A percentile compares a stretch with the other conserved stretches of the same genome.
phyloP scores from a whole-genome alignment of 2,329 filamentous ascomycete species.

The Aspergillus fumigatus region DNA sequence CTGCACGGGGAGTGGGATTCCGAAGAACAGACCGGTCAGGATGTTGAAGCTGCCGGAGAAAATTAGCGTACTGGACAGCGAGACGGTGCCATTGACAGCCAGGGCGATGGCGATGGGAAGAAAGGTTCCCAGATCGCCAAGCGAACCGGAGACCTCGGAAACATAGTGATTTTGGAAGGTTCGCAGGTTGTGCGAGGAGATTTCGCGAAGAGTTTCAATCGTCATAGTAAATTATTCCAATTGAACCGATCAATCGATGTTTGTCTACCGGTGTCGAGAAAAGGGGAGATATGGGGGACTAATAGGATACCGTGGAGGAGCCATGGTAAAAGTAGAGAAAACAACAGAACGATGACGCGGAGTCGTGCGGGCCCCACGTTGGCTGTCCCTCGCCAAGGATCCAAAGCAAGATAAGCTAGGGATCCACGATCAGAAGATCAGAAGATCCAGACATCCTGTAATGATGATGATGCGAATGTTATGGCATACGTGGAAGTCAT shows the following conservation, averaged over 20 bases:
- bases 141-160: slow-evolving; percentile 79
- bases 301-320: not conserved
- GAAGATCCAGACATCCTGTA: not conserved
- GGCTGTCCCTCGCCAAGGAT: too few relatives aligned
- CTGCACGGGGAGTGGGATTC: slow-evolving; percentile 85
- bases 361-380: not conserved
- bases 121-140: slow-evolving; percentile 85
- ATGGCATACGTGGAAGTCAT: not conserved
- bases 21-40: slow-evolving; percentile 73
- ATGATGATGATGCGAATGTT: not conserved
- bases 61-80: slow-evolving; percentile 76
- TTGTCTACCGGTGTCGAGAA: not conserved
- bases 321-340: not conserved
- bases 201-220: slow-evolving; percentile 23
- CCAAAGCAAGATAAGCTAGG: not conserved
- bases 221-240: slow-evolving; percentile 16
- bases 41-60: slow-evolving; percentile 88
- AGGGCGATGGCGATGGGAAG: slow-evolving; percentile 86
- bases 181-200: slow-evolving; percentile 48
- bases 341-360: not conserved
- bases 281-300: not conserved
- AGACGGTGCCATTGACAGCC: slow-evolving; percentile 70
- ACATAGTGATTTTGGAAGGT: slow-evolving; percentile 55
- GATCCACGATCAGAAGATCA: not conserved
- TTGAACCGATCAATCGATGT: not conserved